Evolutionary conservation across 257 asterid species (phyloP), one percentile per base, ranked within the genome.

Genomic region (Plantago ovata): DNA sequence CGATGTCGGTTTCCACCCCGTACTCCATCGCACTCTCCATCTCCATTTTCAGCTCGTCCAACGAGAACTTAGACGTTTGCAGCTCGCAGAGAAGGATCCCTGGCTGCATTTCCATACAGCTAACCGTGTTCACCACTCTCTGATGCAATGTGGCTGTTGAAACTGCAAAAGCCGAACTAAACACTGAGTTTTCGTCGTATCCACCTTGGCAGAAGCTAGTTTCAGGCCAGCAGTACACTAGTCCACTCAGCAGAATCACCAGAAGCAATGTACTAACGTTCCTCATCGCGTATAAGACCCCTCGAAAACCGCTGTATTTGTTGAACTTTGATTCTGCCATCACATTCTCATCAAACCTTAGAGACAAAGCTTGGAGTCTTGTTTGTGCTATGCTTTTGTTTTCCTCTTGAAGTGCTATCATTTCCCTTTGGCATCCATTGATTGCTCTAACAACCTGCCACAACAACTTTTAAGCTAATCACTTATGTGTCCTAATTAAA

Each of bases 221-320:
- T 3, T 81, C 85, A 3, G 96, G 96, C 81, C 81, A 81, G 42
- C 63, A 83, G 55, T 76, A 81, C 0, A 85, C 94, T 1, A 88
- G 76, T 22, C 95, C 96, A 55, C 78, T 85, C 13, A 81, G 49
- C 53, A 88, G 53, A 52, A 89, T 85, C 18, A 69, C 60, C 13
- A 89, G 46, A 41, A 85, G 90, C 73, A 85, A 72, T 23, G 96
- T 79, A 56, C 69, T 83, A 0, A 80, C 95, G n/a, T 75, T 79
- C 67, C 84, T 78, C 87, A 80, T 81, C 14, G 94, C 91, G 48
- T 81, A 63, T 0, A 85, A 63, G n/a, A 84, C 94, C 33, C 89
- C 94, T 57, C 86, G 62, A 42, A 87, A 87, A 0, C 96, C 94
- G 7, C 69, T 84, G 80, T 81, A 85, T 22, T 81, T 84, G 52